Conservation (phyloP, 2,329 filamentous ascomycete species). For the Cadophora luteo-olivacea region DNA sequence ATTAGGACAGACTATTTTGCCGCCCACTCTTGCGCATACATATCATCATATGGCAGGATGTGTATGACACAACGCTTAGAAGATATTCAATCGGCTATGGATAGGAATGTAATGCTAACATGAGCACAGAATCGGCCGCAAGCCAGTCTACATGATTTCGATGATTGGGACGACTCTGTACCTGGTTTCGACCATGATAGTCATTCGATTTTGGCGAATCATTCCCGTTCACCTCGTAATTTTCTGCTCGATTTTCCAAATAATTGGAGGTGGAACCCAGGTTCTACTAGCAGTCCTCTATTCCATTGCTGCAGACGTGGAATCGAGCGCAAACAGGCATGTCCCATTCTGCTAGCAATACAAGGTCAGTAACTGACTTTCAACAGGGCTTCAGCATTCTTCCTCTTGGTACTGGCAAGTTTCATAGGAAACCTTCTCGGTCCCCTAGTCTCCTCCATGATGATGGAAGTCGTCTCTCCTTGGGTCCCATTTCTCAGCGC, state of each 20-base stretch:
- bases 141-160: conserved; percentile 14
- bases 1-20: conserved; percentile 3
- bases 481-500: conserved; percentile 15
- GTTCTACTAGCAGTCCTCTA: conserved; percentile 16
- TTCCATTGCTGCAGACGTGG: conserved; percentile 19
- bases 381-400: conserved; percentile 16
- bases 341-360: too few species aligned
- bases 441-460: conserved; percentile 6
- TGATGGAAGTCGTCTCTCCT: conserved; percentile 15
- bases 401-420: conserved; percentile 8
- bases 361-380: neutral
- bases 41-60: neutral
- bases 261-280: conserved; percentile 17
- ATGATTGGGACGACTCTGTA: conserved; percentile 10
- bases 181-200: neutral
- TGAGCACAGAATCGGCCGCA: conserved; percentile 15
- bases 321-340: conserved; percentile 14
- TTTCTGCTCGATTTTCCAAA: conserved; percentile 10
- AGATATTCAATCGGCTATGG: neutral
- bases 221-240: conserved; percentile 17
- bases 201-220: conserved; percentile 18
- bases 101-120: neutral
- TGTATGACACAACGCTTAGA: neutral
- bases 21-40: neutral
- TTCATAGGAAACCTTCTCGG: conserved; percentile 14